phyloP scores from a whole-genome alignment of 2,329 filamentous ascomycete genomes.

The Penicillium hordei region DNA sequence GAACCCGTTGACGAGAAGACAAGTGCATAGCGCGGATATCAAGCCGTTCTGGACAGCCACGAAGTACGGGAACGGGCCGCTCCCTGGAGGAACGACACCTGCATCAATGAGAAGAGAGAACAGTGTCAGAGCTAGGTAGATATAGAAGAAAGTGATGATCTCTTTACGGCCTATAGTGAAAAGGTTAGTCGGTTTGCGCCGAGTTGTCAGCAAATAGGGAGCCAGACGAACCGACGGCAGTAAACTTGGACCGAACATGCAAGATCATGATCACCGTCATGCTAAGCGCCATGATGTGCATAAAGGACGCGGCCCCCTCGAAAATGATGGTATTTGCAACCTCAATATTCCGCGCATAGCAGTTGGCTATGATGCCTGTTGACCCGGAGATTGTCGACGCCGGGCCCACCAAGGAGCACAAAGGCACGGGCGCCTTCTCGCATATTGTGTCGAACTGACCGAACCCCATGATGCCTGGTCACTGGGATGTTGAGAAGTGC shows the following conservation, averaged over 20 bases:
- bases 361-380: constrained; percentile 80
- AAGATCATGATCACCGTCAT: constrained; percentile 99
- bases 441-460: constrained; percentile 89
- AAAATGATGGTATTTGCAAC: constrained; percentile 98
- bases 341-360: constrained; percentile 93
- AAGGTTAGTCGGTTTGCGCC: constrained; percentile 9
- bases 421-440: constrained; percentile 76
- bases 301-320: constrained; percentile 83
- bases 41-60: constrained; percentile 83
- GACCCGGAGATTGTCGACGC: constrained; percentile 61
- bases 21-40: constrained; percentile 80
- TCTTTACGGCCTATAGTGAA: constrained; percentile 60
- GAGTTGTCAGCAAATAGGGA: background rate
- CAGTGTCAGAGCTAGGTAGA: constrained; percentile 88
- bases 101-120: constrained; percentile 88
- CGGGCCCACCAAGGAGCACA: constrained; percentile 82
- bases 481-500: constrained; percentile 13
- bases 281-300: constrained; percentile 83
- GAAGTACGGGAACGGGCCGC: constrained; percentile 83
- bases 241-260: constrained; percentile 96
- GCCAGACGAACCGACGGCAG: constrained; percentile 75
- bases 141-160: constrained; percentile 90
- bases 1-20: constrained; percentile 93
- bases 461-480: constrained; percentile 69
- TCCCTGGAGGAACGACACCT: constrained; percentile 83